Percentiles rank a stretch among this genome's conserved stretches.
Evolutionary conservation across 176 grass and related monocot genomes (phyloP).

Genomic region (Triticum urartu): DNA sequence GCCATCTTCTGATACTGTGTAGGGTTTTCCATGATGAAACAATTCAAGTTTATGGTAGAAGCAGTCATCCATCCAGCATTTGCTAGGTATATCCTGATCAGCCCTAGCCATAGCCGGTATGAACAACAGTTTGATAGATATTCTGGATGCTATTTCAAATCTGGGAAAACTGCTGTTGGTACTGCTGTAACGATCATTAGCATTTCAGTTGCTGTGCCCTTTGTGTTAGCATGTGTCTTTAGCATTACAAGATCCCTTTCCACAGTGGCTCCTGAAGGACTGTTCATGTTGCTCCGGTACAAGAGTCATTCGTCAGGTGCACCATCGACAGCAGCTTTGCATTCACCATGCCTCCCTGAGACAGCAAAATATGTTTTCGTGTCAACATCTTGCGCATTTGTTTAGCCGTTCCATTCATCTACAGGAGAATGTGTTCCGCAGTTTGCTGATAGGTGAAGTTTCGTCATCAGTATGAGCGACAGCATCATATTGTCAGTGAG

Average conservation of each 20-base stretch:
- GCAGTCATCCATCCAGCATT: slow-evolving; percentile 33
- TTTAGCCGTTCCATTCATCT: background rate
- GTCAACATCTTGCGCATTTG: background rate
- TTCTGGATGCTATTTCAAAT: background rate
- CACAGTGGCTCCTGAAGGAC: background rate
- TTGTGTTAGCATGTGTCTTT: background rate
- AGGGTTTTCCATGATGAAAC: slow-evolving; percentile 36
- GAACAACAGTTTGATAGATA: background rate
- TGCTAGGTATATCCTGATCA: slow-evolving; percentile 34
- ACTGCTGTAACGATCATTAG: background rate
- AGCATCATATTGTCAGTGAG: background rate
- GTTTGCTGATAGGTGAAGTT: background rate
- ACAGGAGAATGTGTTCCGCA: background rate
- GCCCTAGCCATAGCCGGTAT: slow-evolving; percentile 3
- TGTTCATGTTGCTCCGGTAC: background rate
- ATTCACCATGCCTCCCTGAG: background rate
- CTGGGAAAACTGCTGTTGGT: background rate
- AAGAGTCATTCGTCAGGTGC: background rate
- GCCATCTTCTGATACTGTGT: slow-evolving; percentile 40
- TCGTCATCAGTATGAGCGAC: background rate
- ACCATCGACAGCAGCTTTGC: background rate
- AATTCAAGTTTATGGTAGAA: slow-evolving; percentile 40
- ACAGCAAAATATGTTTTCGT: background rate
- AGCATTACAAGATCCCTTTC: background rate
- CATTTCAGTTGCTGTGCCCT: background rate